Evolutionary conservation across 352 stramenopile species (phyloP), one percentile per base, ranked within the genome.

Genomic region (Pythium grandisporangium): DNA sequence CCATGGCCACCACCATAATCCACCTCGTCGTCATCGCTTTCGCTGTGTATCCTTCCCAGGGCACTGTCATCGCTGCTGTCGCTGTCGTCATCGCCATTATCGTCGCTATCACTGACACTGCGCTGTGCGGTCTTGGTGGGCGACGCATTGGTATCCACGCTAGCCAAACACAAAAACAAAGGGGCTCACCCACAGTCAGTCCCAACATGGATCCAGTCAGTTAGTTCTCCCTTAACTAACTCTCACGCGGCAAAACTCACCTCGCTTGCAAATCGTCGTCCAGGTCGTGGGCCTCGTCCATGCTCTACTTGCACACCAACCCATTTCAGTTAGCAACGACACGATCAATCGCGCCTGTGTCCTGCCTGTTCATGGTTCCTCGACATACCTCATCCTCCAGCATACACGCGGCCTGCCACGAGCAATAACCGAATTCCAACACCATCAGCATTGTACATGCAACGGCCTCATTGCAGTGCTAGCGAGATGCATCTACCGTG

Each of bases 231-330:
- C 11, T 43, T 6, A 16, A 23, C 14, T 11, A 16, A 4, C 20
- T 13, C 10, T 30, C 4, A 17, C 26, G n/a, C 13, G 2, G 3
- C n/a, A n/a, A n/a, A n/a, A 50, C 53, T 27, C 29, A 80, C 73
- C 70, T 86, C 45, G 52, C 54, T 61, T 60, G 56, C 19, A 84
- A 46, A 6, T 63, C 48, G 35, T 74, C 71, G 0, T 81, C 69
- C 7, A 81, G 23, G 38, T 84, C 67, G 34, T 88, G 66, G 50
- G 82, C 51, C 48, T 88, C 71, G 36, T 88, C 74, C 74, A 88
- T 88, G 50, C 74, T 88, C 74, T 88, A 32, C 14, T 32, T 14
- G 27, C 10, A 32, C 14, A 8, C 10, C 27, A 32, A 8, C 27
- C 8, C 10, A 14, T 32, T 32, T 14, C 14, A 32, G 8, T 32